Percentiles rank a stretch among this genome's conserved stretches.
Conservation (phyloP, 2,329 filamentous ascomycete genomes). For the Penicillium palitans region DNA sequence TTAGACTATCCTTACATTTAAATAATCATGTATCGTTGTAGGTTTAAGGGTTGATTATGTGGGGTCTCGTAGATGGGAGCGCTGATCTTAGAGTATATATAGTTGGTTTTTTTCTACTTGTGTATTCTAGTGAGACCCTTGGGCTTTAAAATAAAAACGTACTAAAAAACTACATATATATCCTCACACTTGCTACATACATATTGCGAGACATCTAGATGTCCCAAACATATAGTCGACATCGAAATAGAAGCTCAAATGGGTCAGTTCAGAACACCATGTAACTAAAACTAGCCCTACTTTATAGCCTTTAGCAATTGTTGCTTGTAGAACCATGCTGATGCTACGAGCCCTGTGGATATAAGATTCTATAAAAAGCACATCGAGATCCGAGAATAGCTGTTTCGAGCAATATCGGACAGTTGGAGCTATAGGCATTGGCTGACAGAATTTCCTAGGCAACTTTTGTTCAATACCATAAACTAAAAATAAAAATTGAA, state of each 20-base stretch:
- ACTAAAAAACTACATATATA: not conserved
- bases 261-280: too few species aligned
- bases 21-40: not conserved
- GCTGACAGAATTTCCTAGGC: too few species aligned
- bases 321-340: too few species aligned
- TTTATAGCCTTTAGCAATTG: not conserved
- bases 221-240: not conserved
- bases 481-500: not conserved
- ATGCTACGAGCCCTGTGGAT: not conserved
- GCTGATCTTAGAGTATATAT: not conserved
- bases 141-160: not conserved
- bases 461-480: not conserved
- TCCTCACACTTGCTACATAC: too few species aligned
- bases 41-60: not conserved
- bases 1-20: not conserved
- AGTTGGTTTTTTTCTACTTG: too few species aligned
- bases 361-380: not conserved
- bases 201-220: not conserved
- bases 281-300: not conserved
- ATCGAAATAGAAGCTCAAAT: not conserved
- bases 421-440: not conserved
- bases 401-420: not conserved
- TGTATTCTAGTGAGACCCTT: not conserved
- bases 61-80: not conserved
- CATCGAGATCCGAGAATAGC: not conserved